These are phyloP conservation scores for Suillus paluster DNA, from an alignment of 768 basidiomycete genomes.

Conservation along the genomic window DNA sequence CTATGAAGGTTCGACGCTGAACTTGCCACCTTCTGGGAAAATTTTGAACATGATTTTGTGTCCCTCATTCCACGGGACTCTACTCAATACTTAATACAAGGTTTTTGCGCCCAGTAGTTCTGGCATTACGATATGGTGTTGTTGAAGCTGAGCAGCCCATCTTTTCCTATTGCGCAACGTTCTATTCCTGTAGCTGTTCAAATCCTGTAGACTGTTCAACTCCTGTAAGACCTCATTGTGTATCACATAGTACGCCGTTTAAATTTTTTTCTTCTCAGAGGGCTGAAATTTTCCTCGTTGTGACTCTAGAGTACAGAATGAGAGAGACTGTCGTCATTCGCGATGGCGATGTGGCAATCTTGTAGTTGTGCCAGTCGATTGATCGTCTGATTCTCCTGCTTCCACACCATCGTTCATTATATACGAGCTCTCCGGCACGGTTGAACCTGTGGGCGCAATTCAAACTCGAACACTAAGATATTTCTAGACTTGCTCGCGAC, in stretches of 20 bases:
- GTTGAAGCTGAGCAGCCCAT: not conserved
- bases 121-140: not conserved
- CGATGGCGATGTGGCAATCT: not conserved
- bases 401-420: not conserved
- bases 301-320: not conserved
- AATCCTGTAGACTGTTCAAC: not conserved
- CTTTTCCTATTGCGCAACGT: not conserved
- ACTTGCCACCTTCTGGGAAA: not conserved
- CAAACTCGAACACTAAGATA: not conserved
- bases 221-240: not conserved
- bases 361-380: not conserved
- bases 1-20: slow-evolving; percentile 1
- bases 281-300: not conserved
- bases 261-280: not conserved
- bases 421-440: not conserved
- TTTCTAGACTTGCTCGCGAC: not conserved
- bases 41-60: not conserved
- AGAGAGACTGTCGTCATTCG: not conserved
- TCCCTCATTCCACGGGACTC: not conserved
- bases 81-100: not conserved
- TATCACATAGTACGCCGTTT: not conserved
- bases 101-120: not conserved
- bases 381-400: not conserved
- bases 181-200: not conserved
- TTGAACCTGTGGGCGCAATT: not conserved